Base-by-base conservation (phyloP, 2,329 filamentous ascomycete genomes). In the Alternaria brassicicola region DNA sequence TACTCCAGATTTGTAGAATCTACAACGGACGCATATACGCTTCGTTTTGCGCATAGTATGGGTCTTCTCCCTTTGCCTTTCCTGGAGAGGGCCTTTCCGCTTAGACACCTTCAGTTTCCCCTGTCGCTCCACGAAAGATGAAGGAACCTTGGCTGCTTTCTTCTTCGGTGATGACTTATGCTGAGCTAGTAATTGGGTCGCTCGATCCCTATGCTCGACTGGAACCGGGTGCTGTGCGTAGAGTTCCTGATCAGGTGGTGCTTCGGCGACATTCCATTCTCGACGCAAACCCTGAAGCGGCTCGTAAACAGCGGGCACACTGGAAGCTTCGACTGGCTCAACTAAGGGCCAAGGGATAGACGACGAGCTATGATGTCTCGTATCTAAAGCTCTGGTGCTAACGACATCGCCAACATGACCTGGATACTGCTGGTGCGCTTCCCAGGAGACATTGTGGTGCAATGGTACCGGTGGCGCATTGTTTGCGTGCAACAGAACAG, bases 1-100 rank as follows among this genome's bases (percentile, higher is more conserved):
- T 70, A 75, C 73, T 17, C 70, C 68, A 12, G 68, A 67, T 50
- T 76, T 76, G 65, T 75, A 76, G 36, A 76, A 70, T 48, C 70
- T 71, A 57, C 75, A 77, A 28, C 74, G 73, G 8, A 76, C 63
- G 49, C 75, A 77, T 38, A 67, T 67, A 5, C 66, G 62, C 47
- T 70, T 72, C 7, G 61, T 65, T 49, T 76, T 76, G 51, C 75
- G 74, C 73, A 76, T 76, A 1, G 65, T 66, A 31, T 71, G 66
- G n/a, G 74, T 74, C 55, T 76, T 74, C 41, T 70, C 68, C 35
- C 71, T 63, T 25, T 63, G 66, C 23, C 69, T 64, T 39, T 73
- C 70, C 28, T 62, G 57, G 6, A 77, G 56, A 9, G 70, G 70
- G 1, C 73, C 73, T 50, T 66, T 68, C 15, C 74, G 69, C 52